Conservation (phyloP, 441 rosid species). For the Sinapis alba region DNA sequence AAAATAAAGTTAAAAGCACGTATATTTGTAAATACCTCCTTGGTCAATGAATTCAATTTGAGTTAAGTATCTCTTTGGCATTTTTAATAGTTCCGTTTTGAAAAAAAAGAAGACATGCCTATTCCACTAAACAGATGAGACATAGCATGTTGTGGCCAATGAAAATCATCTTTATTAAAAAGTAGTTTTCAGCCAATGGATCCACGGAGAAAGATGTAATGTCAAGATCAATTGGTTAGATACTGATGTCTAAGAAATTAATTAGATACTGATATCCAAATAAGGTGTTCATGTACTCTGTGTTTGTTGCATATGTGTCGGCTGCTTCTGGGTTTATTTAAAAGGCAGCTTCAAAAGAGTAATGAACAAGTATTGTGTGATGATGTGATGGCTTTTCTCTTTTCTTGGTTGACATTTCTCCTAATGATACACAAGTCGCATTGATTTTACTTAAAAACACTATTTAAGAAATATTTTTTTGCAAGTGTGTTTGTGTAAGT, state of each 20-base stretch:
- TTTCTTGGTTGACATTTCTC: conserved; percentile 27
- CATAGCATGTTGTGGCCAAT: not conserved
- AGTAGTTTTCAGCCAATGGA: not conserved
- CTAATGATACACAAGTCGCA: conserved; percentile 9
- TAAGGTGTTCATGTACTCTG: conserved; percentile 3
- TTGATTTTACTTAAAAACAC: not conserved
- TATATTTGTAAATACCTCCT: no score
- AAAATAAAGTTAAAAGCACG: no score
- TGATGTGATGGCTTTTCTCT: conserved; percentile 15
- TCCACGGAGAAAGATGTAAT: conserved; percentile 24
- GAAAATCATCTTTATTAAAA: not conserved
- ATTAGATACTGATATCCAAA: conserved; percentile 33
- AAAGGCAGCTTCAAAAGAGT: conserved; percentile 12
- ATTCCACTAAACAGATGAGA: conserved; percentile 5
- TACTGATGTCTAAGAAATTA: conserved; percentile 26
- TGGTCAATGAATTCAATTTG: no score
- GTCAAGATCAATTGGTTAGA: conserved; percentile 36
- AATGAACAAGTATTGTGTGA: conserved; percentile 32
- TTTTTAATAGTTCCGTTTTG: not conserved
- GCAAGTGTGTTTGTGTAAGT: not conserved
- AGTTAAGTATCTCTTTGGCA: no score
- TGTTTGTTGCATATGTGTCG: conserved; percentile 27
- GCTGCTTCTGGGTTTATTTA: conserved; percentile 18
- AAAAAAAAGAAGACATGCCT: not conserved
- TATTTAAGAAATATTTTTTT: no score